Conservation (phyloP, 192 early-diverging fungal genomes). For the Entomortierella chlamydospora region DNA sequence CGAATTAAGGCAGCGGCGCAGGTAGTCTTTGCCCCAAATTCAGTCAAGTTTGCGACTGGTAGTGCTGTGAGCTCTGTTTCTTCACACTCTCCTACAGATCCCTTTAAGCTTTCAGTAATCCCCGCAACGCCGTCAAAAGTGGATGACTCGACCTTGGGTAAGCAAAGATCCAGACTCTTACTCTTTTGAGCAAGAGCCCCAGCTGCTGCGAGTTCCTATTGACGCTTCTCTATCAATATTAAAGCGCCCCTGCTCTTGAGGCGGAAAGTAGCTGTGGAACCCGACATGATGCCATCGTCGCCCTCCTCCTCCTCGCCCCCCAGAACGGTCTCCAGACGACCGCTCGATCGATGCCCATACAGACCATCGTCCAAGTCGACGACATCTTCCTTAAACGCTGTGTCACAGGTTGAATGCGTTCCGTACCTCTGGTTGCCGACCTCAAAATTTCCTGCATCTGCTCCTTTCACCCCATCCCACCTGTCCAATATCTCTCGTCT, state of each 20-base stretch:
- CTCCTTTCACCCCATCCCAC: too few species aligned
- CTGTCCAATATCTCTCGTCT: background rate
- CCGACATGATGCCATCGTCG: background rate
- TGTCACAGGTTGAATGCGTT: background rate
- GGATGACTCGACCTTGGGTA: constrained; percentile 7
- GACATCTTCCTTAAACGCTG: background rate
- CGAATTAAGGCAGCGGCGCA: background rate
- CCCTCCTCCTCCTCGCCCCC: constrained; percentile 27
- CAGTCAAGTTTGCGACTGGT: constrained; percentile 22
- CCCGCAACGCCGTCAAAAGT: background rate
- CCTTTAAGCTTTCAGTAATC: background rate
- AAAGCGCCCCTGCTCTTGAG: constrained; percentile 24
- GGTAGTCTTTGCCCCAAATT: constrained; percentile 38
- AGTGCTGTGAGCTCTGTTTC: background rate
- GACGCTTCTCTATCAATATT: constrained; percentile 14
- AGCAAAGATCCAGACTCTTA: background rate
- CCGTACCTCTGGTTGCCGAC: background rate
- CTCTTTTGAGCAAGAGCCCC: background rate
- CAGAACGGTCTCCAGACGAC: constrained; percentile 11
- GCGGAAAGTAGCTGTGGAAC: constrained; percentile 30
- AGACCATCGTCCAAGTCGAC: background rate
- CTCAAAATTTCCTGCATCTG: background rate
- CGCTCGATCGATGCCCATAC: background rate
- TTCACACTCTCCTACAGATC: background rate
- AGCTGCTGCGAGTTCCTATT: background rate